Evolutionary conservation across 495 filamentous ascomycete species (phyloP).

Genomic region (Tuber brumale): DNA sequence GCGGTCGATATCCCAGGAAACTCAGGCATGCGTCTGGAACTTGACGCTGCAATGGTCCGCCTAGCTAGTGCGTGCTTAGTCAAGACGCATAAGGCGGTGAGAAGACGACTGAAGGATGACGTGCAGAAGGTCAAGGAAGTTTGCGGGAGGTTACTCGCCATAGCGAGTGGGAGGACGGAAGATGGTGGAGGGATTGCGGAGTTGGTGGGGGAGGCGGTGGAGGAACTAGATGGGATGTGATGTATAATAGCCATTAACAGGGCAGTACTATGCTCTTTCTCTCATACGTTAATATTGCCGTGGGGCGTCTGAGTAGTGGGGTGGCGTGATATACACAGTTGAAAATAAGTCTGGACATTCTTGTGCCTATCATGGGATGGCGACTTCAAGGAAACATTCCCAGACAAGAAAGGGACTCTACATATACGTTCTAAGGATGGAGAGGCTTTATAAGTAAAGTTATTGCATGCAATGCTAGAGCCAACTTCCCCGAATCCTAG

Average conservation of each 20-base stretch:
- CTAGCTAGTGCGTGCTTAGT: conserved; percentile 49
- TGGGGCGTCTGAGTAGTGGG: background rate
- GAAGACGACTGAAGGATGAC: conserved; percentile 44
- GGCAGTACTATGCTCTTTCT: background rate
- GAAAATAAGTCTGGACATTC: background rate
- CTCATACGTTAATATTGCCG: background rate
- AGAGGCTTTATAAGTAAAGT: background rate
- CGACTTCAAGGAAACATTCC: background rate
- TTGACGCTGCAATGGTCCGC: conserved; percentile 50
- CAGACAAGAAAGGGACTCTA: background rate
- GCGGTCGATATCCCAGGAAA: conserved; percentile 44
- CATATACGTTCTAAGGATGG: background rate
- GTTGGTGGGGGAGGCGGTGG: conserved; percentile 33
- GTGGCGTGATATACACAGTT: background rate
- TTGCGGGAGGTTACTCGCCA: conserved; percentile 18
- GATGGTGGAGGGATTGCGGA: conserved; percentile 25
- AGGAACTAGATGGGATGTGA: conserved; percentile 33
- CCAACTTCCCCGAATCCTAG: background rate
- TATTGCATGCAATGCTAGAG: background rate
- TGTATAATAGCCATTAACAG: background rate
- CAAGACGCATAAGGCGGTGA: conserved; percentile 46
- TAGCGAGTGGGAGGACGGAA: conserved; percentile 31
- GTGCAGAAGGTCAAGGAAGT: conserved; percentile 27
- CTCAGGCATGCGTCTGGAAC: conserved; percentile 46
- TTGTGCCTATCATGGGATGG: background rate